These are phyloP conservation scores for Begonia masoniana DNA, from an alignment of 306 rosid genomes.

Conservation along the genomic window DNA sequence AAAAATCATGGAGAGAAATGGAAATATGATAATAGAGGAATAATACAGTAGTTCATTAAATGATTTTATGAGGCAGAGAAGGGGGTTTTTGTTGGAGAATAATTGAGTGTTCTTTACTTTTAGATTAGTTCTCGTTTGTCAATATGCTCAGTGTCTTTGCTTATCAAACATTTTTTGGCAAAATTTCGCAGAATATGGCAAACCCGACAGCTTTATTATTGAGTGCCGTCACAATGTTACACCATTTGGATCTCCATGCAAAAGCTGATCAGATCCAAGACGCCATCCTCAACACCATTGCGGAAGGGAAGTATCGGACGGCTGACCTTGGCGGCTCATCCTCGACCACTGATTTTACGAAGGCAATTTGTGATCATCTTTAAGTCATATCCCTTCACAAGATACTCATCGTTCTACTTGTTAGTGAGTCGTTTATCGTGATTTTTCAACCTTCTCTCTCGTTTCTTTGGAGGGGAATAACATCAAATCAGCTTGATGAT, in stretches of 20 bases:
- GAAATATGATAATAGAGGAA: no score
- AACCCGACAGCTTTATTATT: slow-evolving; percentile 92
- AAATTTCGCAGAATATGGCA: slow-evolving; percentile 62
- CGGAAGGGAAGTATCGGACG: slow-evolving; percentile 85
- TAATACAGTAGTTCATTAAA: no score
- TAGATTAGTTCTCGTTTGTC: background rate
- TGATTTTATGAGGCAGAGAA: no score
- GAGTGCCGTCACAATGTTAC: slow-evolving; percentile 80
- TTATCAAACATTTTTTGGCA: slow-evolving; percentile 4
- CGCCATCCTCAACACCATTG: slow-evolving; percentile 72
- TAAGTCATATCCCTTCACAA: slow-evolving; percentile 14
- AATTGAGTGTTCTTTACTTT: no score
- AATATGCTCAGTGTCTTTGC: background rate
- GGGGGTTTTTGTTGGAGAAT: no score
- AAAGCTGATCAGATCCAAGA: slow-evolving; percentile 69
- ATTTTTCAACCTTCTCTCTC: background rate
- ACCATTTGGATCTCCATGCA: slow-evolving; percentile 67
- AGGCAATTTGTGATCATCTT: slow-evolving; percentile 74
- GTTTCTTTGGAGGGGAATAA: background rate
- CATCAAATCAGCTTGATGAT: background rate
- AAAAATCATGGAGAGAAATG: no score
- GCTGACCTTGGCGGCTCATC: slow-evolving; percentile 93
- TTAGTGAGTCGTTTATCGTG: background rate
- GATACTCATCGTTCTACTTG: background rate
- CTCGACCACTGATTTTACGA: slow-evolving; percentile 60